Percentiles rank a stretch among this genome's conserved stretches.
Conservation (phyloP, 495 filamentous ascomycete genomes). For the Talaromyces liani region DNA sequence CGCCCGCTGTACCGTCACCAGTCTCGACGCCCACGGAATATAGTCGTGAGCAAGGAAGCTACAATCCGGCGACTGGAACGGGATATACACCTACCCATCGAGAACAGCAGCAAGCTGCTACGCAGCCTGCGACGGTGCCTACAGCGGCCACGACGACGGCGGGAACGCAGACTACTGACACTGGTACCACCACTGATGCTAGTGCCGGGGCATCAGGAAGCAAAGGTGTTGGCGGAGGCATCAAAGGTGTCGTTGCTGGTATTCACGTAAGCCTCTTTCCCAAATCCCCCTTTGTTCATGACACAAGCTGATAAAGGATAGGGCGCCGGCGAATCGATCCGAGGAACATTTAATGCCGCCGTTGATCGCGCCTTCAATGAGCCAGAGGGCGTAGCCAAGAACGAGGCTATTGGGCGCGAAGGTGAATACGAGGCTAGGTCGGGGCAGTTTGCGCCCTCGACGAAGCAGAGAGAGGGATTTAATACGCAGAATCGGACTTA, state of each 20-base stretch:
- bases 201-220: neutral
- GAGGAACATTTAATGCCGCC: conserved; percentile 29
- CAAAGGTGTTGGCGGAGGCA: conserved; percentile 12
- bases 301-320: conserved; percentile 7
- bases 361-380: conserved; percentile 35
- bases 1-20: conserved; percentile 17
- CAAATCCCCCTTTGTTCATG: neutral
- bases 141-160: neutral
- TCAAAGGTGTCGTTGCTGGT: conserved; percentile 21
- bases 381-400: conserved; percentile 26
- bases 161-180: neutral
- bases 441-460: conserved; percentile 15
- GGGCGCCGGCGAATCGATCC: conserved; percentile 38
- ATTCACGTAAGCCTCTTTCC: conserved; percentile 25
- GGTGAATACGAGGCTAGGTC: conserved; percentile 31
- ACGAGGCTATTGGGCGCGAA: conserved; percentile 27
- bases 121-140: conserved; percentile 4
- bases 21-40: conserved; percentile 5
- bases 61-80: conserved; percentile 24
- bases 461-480: conserved; percentile 5
- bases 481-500: neutral
- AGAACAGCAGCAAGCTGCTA: neutral
- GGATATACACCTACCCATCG: conserved; percentile 12
- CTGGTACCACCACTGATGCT: neutral
- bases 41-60: conserved; percentile 15